Percentiles rank a stretch among this genome's conserved stretches.
These are phyloP conservation scores for Penicillium italicum DNA, from an alignment of 2,329 filamentous ascomycete species.

Conservation along the genomic window DNA sequence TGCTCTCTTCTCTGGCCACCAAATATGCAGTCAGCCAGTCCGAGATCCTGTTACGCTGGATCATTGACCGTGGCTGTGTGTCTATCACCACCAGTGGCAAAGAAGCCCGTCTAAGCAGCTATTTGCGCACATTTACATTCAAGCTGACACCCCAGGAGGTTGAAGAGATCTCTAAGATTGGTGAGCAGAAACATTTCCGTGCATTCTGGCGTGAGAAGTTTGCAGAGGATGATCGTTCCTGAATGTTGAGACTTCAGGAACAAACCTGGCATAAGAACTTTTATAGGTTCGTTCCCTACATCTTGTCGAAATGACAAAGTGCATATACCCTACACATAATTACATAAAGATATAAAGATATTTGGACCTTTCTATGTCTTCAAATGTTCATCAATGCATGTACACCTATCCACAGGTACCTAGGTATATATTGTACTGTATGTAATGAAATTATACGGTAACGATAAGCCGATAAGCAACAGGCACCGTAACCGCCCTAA, in stretches of 20 bases:
- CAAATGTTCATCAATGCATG: neutral
- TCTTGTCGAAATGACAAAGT: neutral
- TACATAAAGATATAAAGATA: neutral
- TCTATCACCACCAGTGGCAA: slow-evolving; percentile 60
- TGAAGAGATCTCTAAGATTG: slow-evolving; percentile 49
- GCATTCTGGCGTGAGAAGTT: slow-evolving; percentile 53
- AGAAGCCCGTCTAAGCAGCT: slow-evolving; percentile 57
- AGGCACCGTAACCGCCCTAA: neutral
- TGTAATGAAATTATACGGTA: neutral
- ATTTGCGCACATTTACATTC: slow-evolving; percentile 55
- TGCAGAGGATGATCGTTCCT: slow-evolving; percentile 43
- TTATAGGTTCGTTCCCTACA: neutral
- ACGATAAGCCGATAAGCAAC: slow-evolving; percentile 11
- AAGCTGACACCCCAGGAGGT: slow-evolving; percentile 58
- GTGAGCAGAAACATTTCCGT: slow-evolving; percentile 50
- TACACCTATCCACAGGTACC: no score
- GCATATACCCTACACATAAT: neutral
- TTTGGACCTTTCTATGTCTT: neutral
- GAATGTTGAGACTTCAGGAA: neutral
- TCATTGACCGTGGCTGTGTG: slow-evolving; percentile 58
- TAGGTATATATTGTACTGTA: no score
- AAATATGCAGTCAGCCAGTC: slow-evolving; percentile 59
- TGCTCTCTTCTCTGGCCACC: slow-evolving; percentile 51
- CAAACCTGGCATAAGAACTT: neutral
- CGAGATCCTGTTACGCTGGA: slow-evolving; percentile 59